These are phyloP conservation scores for Sporobolomyces pararoseus DNA, from an alignment of 768 basidiomycete species.

Conservation along the genomic window DNA sequence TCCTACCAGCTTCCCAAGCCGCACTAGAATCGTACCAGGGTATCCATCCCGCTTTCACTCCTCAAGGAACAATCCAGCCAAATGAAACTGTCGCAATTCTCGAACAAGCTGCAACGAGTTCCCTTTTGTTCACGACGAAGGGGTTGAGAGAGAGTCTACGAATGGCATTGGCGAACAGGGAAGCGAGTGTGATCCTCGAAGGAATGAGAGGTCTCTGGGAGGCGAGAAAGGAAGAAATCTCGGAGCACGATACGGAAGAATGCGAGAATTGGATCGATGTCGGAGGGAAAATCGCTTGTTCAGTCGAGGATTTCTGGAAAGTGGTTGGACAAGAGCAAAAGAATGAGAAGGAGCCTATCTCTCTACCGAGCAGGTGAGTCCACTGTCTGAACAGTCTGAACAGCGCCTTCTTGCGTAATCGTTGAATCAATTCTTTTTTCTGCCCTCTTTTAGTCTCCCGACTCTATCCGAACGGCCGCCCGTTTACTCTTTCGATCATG, in stretches of 20 bases:
- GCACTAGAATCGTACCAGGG: not conserved
- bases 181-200: constrained; percentile 47
- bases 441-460: not conserved
- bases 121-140: not conserved
- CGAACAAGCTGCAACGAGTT: constrained; percentile 45
- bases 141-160: constrained; percentile 54
- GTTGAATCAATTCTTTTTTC: not conserved
- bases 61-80: constrained; percentile 27
- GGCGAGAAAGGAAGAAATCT: not conserved
- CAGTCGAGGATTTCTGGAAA: constrained; percentile 49
- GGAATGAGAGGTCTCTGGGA: constrained; percentile 25
- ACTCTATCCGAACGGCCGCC: constrained; percentile 28
- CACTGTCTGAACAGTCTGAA: too few species aligned
- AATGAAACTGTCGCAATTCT: constrained; percentile 51
- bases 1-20: constrained; percentile 21
- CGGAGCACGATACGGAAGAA: constrained; percentile 20
- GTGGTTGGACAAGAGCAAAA: constrained; percentile 71
- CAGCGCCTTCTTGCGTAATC: not conserved
- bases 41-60: constrained; percentile 51
- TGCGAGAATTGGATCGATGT: constrained; percentile 43
- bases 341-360: constrained; percentile 37
- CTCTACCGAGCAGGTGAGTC: constrained; percentile 19
- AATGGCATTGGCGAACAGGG: constrained; percentile 57
- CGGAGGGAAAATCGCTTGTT: constrained; percentile 54
- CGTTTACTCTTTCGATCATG: constrained; percentile 72